Evolutionary conservation across 345 rosid species (phyloP), one percentile per base, ranked within the genome.

Genomic region (Litchi chinensis): DNA sequence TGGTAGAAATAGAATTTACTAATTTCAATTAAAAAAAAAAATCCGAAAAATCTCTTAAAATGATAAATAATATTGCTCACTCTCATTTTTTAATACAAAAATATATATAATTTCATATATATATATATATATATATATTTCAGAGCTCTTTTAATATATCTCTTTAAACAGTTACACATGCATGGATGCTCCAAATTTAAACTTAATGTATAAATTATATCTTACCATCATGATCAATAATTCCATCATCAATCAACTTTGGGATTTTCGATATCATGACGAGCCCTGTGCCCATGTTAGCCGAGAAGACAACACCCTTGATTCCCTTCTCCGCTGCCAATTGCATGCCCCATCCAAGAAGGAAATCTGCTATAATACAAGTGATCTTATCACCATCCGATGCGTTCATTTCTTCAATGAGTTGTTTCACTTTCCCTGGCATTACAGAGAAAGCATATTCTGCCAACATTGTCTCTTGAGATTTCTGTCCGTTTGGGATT

Each of bases 171-270:
- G 2, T 1, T 32, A 32, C 2, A 32, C 37, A 32, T 32, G 37
- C 37, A 32, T 2, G 2, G 2, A n/a, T n/a, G 37, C 2, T 32
- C 2, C 37, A 32, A 32, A 32, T 32, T 32, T 32, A 32, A 32
- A 32, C 37, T 32, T 2, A 4, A 5, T 5, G 1, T 6, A 41
- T 6, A 41, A 41, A 41, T 41, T 41, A 6, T 41, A 50, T 22
- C 74, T 69, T 18, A 70, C 80, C 75, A 43, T 78, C 70, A 26
- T 57, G 12, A 62, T 71, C 70, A 28, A 78, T 62, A 26, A 62
- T 62, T 78, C 80, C 76, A 24, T 78, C 80, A 19, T 59, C 63
- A 21, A 77, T 43, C 68, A 78, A 19, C 76, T 44, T 70, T 43
- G 40, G 64, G 15, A 78, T 70, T n/a, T 50, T 10, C 9, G 41